These are phyloP conservation scores for Diaporthe sp. DNA, from an alignment of 2,329 filamentous ascomycete species.

Conservation along the genomic window DNA sequence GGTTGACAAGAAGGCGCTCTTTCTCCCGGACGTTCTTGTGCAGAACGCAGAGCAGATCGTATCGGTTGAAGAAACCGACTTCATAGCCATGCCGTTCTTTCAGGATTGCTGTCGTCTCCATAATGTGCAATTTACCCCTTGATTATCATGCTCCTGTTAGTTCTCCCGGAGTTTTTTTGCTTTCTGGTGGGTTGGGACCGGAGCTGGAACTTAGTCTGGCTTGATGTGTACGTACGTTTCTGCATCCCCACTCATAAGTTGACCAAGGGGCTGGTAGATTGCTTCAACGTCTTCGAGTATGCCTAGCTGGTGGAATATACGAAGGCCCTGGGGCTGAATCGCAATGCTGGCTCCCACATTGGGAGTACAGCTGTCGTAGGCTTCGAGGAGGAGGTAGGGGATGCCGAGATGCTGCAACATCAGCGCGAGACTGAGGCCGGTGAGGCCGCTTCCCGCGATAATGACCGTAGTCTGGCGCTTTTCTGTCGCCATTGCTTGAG, in stretches of 20 bases:
- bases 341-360: conserved; percentile 14
- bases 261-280: not conserved
- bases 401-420: conserved; percentile 9
- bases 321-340: not conserved
- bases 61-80: not conserved
- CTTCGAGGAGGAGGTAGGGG: conserved; percentile 8
- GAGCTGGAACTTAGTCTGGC: not conserved
- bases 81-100: conserved; percentile 14
- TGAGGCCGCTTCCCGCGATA: conserved; percentile 12
- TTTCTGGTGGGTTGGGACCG: too few species aligned
- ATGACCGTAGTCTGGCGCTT: conserved; percentile 3
- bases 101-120: not conserved
- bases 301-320: conserved; percentile 10
- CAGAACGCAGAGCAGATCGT: conserved; percentile 6
- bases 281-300: not conserved
- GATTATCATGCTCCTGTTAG: not conserved
- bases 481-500: not conserved
- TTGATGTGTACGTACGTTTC: not conserved
- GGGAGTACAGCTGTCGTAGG: conserved; percentile 12
- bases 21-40: conserved; percentile 8
- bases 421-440: not conserved
- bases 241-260: not conserved
- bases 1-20: conserved; percentile 14
- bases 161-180: too few species aligned
- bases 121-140: not conserved